Conservation (phyloP, 23 red algal genomes). For the Gracilariopsis chorda region DNA sequence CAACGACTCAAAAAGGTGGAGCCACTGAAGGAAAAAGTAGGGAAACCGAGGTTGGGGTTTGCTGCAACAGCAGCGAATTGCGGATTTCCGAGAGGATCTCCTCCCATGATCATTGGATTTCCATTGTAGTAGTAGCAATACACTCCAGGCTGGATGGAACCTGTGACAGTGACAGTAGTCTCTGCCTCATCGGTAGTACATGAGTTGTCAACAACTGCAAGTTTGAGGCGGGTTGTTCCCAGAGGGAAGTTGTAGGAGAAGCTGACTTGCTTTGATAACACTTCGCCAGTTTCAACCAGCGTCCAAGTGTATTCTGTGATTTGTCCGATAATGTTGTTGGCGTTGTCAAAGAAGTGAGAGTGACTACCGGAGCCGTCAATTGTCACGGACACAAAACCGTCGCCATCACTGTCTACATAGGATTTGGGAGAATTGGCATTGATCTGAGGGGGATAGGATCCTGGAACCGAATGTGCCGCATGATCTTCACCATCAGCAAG, state of each 20-base stretch:
- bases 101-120: not conserved
- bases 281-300: conserved; percentile 54
- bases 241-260: conserved; percentile 60
- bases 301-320: conserved; percentile 64
- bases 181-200: conserved; percentile 62
- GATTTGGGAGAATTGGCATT: conserved; percentile 59
- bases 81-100: not conserved
- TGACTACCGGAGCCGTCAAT: conserved; percentile 54
- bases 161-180: conserved; percentile 67
- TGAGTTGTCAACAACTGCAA: conserved; percentile 41
- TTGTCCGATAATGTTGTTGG: conserved; percentile 18
- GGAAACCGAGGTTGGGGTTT: conserved; percentile 5
- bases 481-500: conserved; percentile 40
- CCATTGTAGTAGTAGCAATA: conserved; percentile 70
- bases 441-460: conserved; percentile 44
- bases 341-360: conserved; percentile 61
- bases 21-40: conserved; percentile 6
- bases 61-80: conserved; percentile 16
- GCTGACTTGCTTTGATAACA: not conserved
- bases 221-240: conserved; percentile 59
- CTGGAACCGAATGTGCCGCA: conserved; percentile 62
- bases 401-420: conserved; percentile 54
- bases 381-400: conserved; percentile 17
- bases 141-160: conserved; percentile 45
- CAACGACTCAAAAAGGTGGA: not conserved